Evolutionary conservation across 495 filamentous ascomycete genomes (phyloP), one percentile per base, ranked within the genome.

Genomic region (Saxophila tyrrhenica): DNA sequence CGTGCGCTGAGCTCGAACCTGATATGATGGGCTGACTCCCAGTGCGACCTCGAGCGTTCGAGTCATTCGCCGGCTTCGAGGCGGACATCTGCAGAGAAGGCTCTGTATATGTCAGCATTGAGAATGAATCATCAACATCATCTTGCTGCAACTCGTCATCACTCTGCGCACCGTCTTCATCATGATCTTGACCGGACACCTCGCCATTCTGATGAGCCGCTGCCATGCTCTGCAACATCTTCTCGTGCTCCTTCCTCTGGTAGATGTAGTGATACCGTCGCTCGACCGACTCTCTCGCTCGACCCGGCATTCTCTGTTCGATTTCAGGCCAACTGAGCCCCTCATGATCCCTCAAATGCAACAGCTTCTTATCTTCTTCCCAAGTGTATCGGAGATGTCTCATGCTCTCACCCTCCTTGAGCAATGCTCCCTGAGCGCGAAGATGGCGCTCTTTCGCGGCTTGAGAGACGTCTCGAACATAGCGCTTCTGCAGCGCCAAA

Each of bases 401-500:
- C n/a, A 52, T 25, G 13, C 3, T 13, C 20, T 13, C 13, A 8
- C 13, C 19, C 11, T 48, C 10, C 45, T 23, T 23, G 20, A 17
- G 5, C 41, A 44, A 3, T 5, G 7, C 41, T n/a, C 41, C 41
- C n/a, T 44, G 16, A 3, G 41, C 7, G 15, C 41, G 15, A 5
- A 5, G 20, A 5, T 21, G 20, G n/a, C 45, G 45, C 45, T 48
- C 11, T 25, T 48, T 23, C 3, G 11, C 23, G 21, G 17, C 20
- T 2, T 24, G 10, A 5, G 45, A 22, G 9, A 60, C 20, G 1
- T 50, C 55, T 3, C 58, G 52, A 10, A 60, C 54, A 48, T 63
- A 63, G 2, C 60, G 60, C 42, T 60, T 60, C 32, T 60, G 60
- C 19, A 63, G 25, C 15, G 60, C 51, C 5, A 56, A 20, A n/a